phyloP scores from a whole-genome alignment of 345 rosid species.

The Mallotus nudiflorus region DNA sequence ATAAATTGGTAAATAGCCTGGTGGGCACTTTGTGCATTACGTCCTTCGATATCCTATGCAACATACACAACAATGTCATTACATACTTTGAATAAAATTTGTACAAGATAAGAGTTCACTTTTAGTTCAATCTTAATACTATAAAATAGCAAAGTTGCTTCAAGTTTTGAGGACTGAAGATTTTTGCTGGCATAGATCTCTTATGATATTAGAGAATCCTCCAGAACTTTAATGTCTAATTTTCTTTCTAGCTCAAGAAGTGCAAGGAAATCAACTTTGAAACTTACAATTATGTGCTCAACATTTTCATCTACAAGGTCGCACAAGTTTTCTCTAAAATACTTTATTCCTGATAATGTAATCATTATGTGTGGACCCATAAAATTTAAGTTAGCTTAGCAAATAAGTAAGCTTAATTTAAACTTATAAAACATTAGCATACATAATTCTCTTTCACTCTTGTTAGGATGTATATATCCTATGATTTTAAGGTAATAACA shows the following conservation, averaged over 20 bases:
- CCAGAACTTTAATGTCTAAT: slow-evolving; percentile 53
- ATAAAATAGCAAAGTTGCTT: slow-evolving; percentile 4
- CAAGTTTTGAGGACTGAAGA: slow-evolving; percentile 10
- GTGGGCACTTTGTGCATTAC: slow-evolving; percentile 87
- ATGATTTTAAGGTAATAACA: slow-evolving; percentile 69
- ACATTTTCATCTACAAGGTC: slow-evolving; percentile 67
- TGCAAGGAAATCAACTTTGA: slow-evolving; percentile 93
- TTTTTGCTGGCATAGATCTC: slow-evolving; percentile 43
- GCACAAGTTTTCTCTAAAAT: slow-evolving; percentile 57
- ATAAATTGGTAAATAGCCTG: no score
- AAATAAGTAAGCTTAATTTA: no score
- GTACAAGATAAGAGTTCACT: slow-evolving; percentile 8
- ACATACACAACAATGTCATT: slow-evolving; percentile 35
- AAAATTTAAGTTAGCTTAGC: no score
- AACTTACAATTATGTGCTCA: slow-evolving; percentile 93
- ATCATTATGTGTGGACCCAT: no score
- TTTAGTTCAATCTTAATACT: background rate
- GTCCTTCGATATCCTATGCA: slow-evolving; percentile 80
- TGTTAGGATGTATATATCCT: slow-evolving; percentile 72
- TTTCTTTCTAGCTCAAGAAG: slow-evolving; percentile 63
- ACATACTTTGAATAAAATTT: slow-evolving; percentile 8
- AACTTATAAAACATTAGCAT: no score
- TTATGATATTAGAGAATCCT: slow-evolving; percentile 52
- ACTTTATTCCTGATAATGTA: slow-evolving; percentile 46
- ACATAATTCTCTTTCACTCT: slow-evolving; percentile 45